Evolutionary conservation across 768 basidiomycete species (phyloP).

Genomic region (Xerocomus brunneocitrinus): DNA sequence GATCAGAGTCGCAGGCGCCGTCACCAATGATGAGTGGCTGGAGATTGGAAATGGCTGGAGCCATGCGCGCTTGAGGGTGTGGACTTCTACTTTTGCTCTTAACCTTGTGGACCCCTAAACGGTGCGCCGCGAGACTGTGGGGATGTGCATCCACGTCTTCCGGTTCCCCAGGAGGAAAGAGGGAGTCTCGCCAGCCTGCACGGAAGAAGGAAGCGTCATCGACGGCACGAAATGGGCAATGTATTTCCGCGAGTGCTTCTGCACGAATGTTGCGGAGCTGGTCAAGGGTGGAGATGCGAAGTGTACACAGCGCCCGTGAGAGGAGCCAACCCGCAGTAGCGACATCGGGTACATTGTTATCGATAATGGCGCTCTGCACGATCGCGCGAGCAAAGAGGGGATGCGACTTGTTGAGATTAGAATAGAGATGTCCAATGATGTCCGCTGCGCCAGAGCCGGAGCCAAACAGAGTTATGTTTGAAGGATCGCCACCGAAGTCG

Average conservation of each 20-base stretch:
- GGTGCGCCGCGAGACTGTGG: constrained; percentile 18
- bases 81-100: constrained; percentile 27
- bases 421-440: constrained; percentile 60
- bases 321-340: constrained; percentile 62
- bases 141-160: constrained; percentile 17
- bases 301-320: constrained; percentile 54
- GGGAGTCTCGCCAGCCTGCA: constrained; percentile 50
- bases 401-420: constrained; percentile 49
- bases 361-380: constrained; percentile 66
- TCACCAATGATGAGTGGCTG: constrained; percentile 79
- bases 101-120: constrained; percentile 23
- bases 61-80: constrained; percentile 18
- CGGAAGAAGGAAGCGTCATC: constrained; percentile 72
- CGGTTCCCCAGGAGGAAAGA: constrained; percentile 30
- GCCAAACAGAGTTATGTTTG: constrained; percentile 40
- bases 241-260: constrained; percentile 52
- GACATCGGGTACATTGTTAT: constrained; percentile 57
- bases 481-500: constrained; percentile 65
- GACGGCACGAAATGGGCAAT: constrained; percentile 48
- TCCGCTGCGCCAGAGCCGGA: constrained; percentile 45
- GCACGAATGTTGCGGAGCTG: constrained; percentile 58
- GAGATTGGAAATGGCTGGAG: constrained; percentile 19
- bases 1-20: constrained; percentile 56
- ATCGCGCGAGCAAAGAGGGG: constrained; percentile 73
- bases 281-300: constrained; percentile 52